A percentile compares a stretch with the other conserved stretches of the same genome.
These are phyloP conservation scores for Kuraishia molischiana DNA, from an alignment of 805 yeast species.

Conservation along the genomic window DNA sequence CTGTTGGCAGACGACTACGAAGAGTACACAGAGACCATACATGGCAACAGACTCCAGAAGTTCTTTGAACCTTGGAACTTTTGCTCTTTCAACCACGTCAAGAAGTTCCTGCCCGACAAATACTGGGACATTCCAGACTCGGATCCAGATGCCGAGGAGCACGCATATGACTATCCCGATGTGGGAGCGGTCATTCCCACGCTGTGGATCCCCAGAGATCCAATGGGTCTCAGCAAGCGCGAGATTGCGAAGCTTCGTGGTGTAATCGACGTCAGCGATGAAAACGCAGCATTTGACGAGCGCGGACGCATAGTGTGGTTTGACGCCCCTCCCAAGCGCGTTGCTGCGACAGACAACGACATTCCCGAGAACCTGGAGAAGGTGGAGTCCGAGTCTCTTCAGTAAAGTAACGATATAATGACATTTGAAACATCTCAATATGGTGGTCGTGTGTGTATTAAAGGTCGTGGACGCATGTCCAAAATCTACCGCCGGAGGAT, in stretches of 20 bases:
- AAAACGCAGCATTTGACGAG: slow-evolving; percentile 48
- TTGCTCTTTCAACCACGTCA: slow-evolving; percentile 35
- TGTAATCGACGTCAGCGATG: slow-evolving; percentile 56
- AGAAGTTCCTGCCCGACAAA: slow-evolving; percentile 47
- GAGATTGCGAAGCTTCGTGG: slow-evolving; percentile 48
- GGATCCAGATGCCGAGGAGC: slow-evolving; percentile 34
- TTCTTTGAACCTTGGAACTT: slow-evolving; percentile 49
- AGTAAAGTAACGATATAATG: too few relatives aligned
- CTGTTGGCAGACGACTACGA: slow-evolving; percentile 61
- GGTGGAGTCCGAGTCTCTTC: too few relatives aligned
- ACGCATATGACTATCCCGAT: slow-evolving; percentile 74
- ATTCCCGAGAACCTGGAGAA: background rate
- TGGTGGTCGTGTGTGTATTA: too few relatives aligned
- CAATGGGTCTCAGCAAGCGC: slow-evolving; percentile 64
- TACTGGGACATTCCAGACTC: slow-evolving; percentile 41
- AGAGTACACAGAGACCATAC: slow-evolving; percentile 5
- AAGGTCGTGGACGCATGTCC: too few relatives aligned
- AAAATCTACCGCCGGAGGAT: too few relatives aligned
- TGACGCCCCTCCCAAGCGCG: slow-evolving; percentile 39
- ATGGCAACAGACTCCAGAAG: slow-evolving; percentile 21
- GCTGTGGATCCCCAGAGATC: slow-evolving; percentile 91
- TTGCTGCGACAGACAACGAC: background rate
- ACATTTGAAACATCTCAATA: too few relatives aligned
- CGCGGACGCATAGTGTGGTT: slow-evolving; percentile 37
- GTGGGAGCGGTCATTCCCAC: slow-evolving; percentile 58